Evolutionary conservation across 2,329 filamentous ascomycete species (phyloP).

Genomic region (Fusarium proliferatum): DNA sequence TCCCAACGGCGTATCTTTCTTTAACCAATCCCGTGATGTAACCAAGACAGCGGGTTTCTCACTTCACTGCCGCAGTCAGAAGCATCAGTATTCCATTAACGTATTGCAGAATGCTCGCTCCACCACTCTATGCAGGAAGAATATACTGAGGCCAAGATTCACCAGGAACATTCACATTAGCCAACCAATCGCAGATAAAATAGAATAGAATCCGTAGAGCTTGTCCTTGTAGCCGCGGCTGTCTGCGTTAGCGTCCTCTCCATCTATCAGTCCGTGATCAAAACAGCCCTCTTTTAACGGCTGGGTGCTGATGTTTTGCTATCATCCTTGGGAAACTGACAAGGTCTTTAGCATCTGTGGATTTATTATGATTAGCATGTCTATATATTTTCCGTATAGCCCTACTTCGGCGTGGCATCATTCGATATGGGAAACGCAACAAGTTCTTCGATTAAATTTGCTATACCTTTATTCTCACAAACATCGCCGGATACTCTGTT

Average conservation of each 20-base stretch:
- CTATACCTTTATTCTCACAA: not conserved
- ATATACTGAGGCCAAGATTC: not conserved
- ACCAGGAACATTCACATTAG: fast-evolving
- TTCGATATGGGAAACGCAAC: not conserved
- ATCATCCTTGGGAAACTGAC: not conserved
- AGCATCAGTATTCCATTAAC: not conserved
- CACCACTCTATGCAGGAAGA: too few relatives aligned
- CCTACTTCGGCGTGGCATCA: not conserved
- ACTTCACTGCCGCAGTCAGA: not conserved
- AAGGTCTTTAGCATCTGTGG: too few relatives aligned
- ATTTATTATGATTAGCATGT: not conserved
- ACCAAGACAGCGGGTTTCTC: not conserved
- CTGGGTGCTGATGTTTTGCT: not conserved
- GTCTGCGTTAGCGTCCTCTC: not conserved
- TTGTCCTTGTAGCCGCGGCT: not conserved
- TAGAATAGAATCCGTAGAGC: not conserved
- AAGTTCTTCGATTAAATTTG: not conserved
- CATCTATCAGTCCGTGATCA: too few relatives aligned
- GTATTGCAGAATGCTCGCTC: not conserved
- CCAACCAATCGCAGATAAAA: not conserved
- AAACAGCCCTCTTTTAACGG: not conserved
- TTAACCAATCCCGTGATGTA: not conserved
- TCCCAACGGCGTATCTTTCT: not conserved
- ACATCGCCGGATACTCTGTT: not conserved
- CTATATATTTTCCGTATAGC: not conserved